Conservation (phyloP, 306 rosid species). For the Castanospermum australe region DNA sequence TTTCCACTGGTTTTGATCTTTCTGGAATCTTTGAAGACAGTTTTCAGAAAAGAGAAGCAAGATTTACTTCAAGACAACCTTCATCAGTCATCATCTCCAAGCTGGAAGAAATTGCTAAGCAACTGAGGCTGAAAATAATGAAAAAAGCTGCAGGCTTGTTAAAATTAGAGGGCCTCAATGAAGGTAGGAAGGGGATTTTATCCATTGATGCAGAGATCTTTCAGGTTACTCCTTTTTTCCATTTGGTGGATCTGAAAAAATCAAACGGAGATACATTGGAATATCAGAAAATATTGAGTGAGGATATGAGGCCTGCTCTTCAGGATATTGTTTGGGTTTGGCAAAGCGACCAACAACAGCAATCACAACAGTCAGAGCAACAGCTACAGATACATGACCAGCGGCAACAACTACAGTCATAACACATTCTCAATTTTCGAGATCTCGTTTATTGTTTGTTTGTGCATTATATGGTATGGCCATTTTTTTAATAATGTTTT, state of each 20-base stretch:
- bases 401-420: constrained; percentile 28
- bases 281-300: constrained; percentile 65
- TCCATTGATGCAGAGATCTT: constrained; percentile 86
- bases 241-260: constrained; percentile 84
- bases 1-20: constrained; percentile 71
- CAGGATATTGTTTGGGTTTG: constrained; percentile 88
- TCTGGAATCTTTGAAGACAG: constrained; percentile 60
- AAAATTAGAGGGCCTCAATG: constrained; percentile 51
- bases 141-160: constrained; percentile 68
- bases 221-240: constrained; percentile 70
- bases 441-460: background rate
- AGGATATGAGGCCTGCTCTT: constrained; percentile 75
- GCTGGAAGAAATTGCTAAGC: constrained; percentile 71
- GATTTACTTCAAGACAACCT: constrained; percentile 71
- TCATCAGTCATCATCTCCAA: constrained; percentile 62
- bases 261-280: constrained; percentile 83
- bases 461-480: background rate
- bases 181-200: constrained; percentile 74
- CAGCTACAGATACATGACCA: constrained; percentile 30
- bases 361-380: constrained; percentile 32
- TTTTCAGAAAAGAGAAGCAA: constrained; percentile 50
- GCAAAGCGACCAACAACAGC: constrained; percentile 56
- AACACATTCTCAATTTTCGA: constrained; percentile 4
- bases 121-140: constrained; percentile 59
- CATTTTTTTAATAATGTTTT: background rate